phyloP scores from a whole-genome alignment of 805 yeast genomes.

The Vanderwaltozyma yarrowii region DNA sequence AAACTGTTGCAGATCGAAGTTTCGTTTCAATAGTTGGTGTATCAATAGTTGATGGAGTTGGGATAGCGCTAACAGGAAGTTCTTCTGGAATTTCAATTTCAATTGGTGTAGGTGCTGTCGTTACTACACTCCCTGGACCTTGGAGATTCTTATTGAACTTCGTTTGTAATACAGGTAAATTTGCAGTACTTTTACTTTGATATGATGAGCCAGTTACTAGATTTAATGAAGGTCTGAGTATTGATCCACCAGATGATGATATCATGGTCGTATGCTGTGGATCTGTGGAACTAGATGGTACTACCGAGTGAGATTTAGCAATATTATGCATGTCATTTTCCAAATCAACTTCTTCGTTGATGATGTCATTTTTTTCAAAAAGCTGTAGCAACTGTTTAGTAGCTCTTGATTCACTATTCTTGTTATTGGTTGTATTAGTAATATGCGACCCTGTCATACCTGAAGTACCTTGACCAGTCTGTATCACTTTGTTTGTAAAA shows the following conservation, averaged over 20 bases:
- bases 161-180: constrained; percentile 22
- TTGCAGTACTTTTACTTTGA: constrained; percentile 24
- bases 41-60: constrained; percentile 18
- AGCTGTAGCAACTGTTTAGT: constrained; percentile 65
- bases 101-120: constrained; percentile 45
- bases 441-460: constrained; percentile 26
- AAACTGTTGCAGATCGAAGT: constrained; percentile 27
- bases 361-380: constrained; percentile 44
- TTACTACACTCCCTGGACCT: constrained; percentile 22
- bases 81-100: constrained; percentile 56
- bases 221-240: constrained; percentile 1
- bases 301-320: background rate
- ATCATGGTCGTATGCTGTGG: background rate
- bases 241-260: background rate
- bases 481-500: constrained; percentile 13
- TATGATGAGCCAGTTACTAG: constrained; percentile 1
- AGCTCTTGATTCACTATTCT: constrained; percentile 26
- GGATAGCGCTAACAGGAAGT: constrained; percentile 20
- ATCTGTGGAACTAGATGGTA: background rate
- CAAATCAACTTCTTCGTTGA: constrained; percentile 12
- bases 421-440: constrained; percentile 3
- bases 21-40: constrained; percentile 30
- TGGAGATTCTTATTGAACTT: constrained; percentile 15
- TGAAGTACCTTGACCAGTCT: constrained; percentile 9
- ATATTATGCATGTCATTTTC: constrained; percentile 10